These are phyloP conservation scores for Termitomyces sp. DNA, from an alignment of 768 basidiomycete genomes.

Conservation along the genomic window DNA sequence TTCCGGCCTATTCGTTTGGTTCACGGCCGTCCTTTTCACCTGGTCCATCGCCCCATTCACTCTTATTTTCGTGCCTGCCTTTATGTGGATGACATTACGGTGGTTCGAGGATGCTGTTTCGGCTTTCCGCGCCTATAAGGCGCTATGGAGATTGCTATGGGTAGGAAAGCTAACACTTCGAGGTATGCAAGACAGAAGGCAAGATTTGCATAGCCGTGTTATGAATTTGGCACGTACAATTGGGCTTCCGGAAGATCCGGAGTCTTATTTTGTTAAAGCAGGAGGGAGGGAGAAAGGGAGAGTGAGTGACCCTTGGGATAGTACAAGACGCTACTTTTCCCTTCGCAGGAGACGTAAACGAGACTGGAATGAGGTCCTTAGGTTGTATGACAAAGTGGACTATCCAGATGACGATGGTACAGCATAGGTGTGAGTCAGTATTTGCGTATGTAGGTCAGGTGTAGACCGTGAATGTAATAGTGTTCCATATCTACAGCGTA, in stretches of 20 bases:
- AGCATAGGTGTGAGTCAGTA: not conserved
- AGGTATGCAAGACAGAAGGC: constrained; percentile 47
- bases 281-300: constrained; percentile 72
- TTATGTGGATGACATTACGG: constrained; percentile 89
- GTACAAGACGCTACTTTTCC: constrained; percentile 72
- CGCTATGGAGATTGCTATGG: constrained; percentile 56
- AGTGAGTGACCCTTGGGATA: constrained; percentile 64
- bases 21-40: constrained; percentile 46
- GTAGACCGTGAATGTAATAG: no score
- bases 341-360: constrained; percentile 73
- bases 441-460: constrained; percentile 15
- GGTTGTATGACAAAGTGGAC: constrained; percentile 78
- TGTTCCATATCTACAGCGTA: no score
- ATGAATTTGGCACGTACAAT: constrained; percentile 58
- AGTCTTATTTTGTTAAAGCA: constrained; percentile 50
- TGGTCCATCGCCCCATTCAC: constrained; percentile 59
- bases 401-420: constrained; percentile 52
- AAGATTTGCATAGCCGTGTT: constrained; percentile 57
- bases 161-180: constrained; percentile 57
- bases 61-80: constrained; percentile 52
- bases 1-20: constrained; percentile 69
- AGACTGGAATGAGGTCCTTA: constrained; percentile 86
- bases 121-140: constrained; percentile 67
- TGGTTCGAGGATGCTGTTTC: constrained; percentile 86
- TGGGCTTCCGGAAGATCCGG: constrained; percentile 66